A percentile compares a stretch with the other conserved stretches of the same genome.
These are phyloP conservation scores for Papilionanthe hybrid DNA, from an alignment of 116 monocot species.

Conservation along the genomic window DNA sequence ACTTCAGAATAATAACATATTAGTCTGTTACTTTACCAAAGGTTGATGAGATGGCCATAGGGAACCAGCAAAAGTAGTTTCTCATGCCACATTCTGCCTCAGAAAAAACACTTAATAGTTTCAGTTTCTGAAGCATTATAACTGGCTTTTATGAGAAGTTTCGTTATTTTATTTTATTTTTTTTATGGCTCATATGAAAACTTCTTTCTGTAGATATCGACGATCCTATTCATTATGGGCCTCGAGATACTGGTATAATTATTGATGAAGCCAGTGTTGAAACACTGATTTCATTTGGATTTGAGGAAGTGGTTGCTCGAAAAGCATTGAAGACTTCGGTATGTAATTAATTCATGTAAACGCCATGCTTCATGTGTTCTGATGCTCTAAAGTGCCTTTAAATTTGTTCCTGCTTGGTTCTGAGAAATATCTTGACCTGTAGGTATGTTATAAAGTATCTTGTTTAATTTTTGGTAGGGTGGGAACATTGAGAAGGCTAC, in stretches of 20 bases:
- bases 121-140: neutral
- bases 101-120: neutral
- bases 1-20: neutral
- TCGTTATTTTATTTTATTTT: no score
- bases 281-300: slow-evolving; percentile 84
- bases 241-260: slow-evolving; percentile 14
- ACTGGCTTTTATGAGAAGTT: neutral
- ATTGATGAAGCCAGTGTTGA: slow-evolving; percentile 69
- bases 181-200: neutral
- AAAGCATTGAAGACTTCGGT: slow-evolving; percentile 91
- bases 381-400: neutral
- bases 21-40: neutral
- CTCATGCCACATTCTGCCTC: neutral
- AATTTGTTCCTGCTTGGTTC: neutral
- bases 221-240: slow-evolving; percentile 48
- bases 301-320: slow-evolving; percentile 75
- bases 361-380: neutral
- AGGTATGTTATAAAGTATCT: neutral
- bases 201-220: slow-evolving; percentile 63
- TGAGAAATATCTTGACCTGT: neutral
- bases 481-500: slow-evolving; percentile 87
- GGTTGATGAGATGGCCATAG: neutral
- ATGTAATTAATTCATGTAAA: slow-evolving; percentile 15
- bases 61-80: neutral
- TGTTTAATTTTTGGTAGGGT: slow-evolving; percentile 37